Conservation (phyloP, 129 eudicot species). For the Cynara cardunculus region DNA sequence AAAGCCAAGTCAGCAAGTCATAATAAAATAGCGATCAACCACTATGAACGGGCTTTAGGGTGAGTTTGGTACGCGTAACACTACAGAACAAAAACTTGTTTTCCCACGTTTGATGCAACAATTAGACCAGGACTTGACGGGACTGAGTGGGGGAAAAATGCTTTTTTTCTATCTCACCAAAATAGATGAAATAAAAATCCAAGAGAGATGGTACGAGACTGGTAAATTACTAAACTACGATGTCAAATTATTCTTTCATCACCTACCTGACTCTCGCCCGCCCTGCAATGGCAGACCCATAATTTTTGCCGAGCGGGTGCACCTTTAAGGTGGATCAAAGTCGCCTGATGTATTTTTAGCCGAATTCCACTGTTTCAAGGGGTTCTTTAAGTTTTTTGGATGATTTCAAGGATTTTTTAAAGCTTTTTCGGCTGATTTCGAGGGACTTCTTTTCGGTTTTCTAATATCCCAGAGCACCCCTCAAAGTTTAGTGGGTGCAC, state of each 20-base stretch:
- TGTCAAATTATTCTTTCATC: too few relatives aligned
- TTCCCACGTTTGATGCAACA: too few relatives aligned
- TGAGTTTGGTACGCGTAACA: not conserved
- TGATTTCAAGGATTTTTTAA: not conserved
- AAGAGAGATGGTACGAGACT: too few relatives aligned
- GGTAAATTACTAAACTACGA: not conserved
- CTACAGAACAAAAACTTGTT: too few relatives aligned
- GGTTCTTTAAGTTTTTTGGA: not conserved
- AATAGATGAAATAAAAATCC: too few relatives aligned
- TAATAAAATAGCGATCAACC: not conserved
- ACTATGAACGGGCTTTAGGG: slow-evolving; percentile 8
- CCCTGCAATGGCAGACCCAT: too few relatives aligned
- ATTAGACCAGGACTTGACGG: not conserved
- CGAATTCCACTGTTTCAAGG: not conserved
- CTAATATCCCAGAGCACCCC: not conserved
- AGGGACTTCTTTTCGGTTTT: not conserved
- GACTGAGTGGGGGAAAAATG: not conserved
- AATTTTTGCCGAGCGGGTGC: too few relatives aligned
- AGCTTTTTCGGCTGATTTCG: not conserved
- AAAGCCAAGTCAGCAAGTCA: slow-evolving; percentile 19
- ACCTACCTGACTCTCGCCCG: too few relatives aligned
- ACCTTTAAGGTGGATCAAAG: too few relatives aligned
- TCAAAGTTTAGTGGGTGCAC: not conserved
- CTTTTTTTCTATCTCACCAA: not conserved
- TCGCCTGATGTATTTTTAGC: not conserved